Base-by-base conservation (phyloP, 75 land plant species). In the Gnetum montanum region DNA sequence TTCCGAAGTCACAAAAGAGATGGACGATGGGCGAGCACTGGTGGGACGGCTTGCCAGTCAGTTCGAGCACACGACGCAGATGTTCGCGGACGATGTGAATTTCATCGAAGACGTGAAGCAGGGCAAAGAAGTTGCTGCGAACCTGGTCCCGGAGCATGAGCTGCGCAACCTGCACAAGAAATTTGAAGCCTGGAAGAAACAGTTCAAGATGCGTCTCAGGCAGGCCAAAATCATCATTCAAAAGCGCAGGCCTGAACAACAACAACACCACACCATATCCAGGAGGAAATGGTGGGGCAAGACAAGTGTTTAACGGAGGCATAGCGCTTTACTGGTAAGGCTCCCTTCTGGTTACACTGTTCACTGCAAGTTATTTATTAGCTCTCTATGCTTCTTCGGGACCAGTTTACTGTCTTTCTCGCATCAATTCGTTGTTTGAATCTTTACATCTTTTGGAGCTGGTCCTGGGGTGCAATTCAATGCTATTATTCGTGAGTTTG, bases 221-320 rank as follows among this genome's bases (percentile, higher is more conserved):
- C 85, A 89, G 34, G 65, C 96, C 22, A 94, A 83, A 66, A 51
- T 28, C 6, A 77, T 72, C 40, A 66, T 89, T 31, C 80, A 80
- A 48, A 94, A 80, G 69, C 69, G 70, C 45, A 78, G 81, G 11
- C 52, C 34, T 3, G 78, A 80, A 18, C 80, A 62, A 57, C n/a
- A n/a, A n/a, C n/a, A n/a, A n/a, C n/a, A n/a, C n/a, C n/a, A n/a
- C n/a, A n/a, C n/a, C n/a, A n/a, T n/a, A n/a, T 46, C 37, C 0
- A 63, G 58, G 59, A 75, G 66, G 33, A 82, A 69, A 68, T 94
- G 98, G 98, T 94, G 98, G 98, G 80, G 85, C 30, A 93, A 59
- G 68, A 72, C 60, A 49, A 65, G 54, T 4, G 34, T 22, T 18
- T 53, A 53, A 33, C 23, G 34, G 15, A 26, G 28, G 13, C 15